phyloP scores from a whole-genome alignment of 495 filamentous ascomycete genomes.

The Xylaria flabelliformis region DNA sequence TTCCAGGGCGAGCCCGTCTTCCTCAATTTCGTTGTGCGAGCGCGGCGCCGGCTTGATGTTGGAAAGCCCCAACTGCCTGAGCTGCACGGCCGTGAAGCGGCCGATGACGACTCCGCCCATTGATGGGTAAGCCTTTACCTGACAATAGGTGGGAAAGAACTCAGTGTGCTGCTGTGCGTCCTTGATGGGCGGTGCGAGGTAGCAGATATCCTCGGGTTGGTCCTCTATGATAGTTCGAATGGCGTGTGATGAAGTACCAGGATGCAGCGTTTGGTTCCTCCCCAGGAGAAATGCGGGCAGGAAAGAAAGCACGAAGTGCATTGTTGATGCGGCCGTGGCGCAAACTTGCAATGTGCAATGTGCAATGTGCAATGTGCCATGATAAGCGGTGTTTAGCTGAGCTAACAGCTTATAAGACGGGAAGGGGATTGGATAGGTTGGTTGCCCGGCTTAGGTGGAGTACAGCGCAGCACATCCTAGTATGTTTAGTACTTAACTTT shows the following conservation, averaged over 20 bases:
- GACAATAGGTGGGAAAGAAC: background rate
- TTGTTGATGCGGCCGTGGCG: too few relatives aligned
- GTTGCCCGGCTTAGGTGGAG: too few relatives aligned
- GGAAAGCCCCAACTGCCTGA: background rate
- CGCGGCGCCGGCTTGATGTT: background rate
- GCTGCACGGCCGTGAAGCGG: background rate
- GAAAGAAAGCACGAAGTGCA: too few relatives aligned
- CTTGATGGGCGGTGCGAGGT: background rate
- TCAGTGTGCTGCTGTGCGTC: background rate
- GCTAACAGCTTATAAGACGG: too few relatives aligned
- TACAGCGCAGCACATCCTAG: too few relatives aligned
- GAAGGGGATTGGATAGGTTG: too few relatives aligned
- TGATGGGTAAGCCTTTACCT: background rate
- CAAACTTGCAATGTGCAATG: too few relatives aligned
- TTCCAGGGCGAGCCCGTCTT: background rate
- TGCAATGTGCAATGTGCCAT: too few relatives aligned
- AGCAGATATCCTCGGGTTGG: background rate
- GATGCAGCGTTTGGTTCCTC: background rate
- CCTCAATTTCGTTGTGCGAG: background rate
- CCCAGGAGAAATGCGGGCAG: too few relatives aligned
- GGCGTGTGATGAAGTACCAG: background rate
- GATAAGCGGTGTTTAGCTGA: too few relatives aligned
- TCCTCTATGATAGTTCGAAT: background rate
- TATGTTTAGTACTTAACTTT: too few relatives aligned
- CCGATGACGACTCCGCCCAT: constrained; percentile 4